These are phyloP conservation scores for Lomentospora prolificans DNA, from an alignment of 2,329 filamentous ascomycete species.

Conservation along the genomic window DNA sequence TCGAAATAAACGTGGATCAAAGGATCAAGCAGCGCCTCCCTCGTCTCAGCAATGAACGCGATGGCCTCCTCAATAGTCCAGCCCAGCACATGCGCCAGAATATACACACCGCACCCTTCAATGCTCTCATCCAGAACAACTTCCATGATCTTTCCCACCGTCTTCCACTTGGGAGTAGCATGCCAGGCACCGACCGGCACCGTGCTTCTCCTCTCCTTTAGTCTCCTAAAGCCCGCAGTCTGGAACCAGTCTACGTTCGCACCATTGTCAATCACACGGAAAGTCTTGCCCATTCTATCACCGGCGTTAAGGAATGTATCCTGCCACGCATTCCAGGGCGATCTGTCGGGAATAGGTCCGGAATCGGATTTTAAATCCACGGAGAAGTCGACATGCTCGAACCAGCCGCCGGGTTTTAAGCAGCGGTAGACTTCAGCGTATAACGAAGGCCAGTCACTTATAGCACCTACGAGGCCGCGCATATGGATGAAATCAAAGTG, in stretches of 20 bases:
- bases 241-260: conserved; percentile 13
- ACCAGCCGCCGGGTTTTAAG: conserved; percentile 44
- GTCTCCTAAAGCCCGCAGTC: conserved; percentile 18
- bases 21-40: conserved; percentile 23
- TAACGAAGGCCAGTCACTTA: conserved; percentile 44
- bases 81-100: conserved; percentile 26
- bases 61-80: conserved; percentile 24
- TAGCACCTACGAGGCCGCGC: conserved; percentile 38
- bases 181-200: conserved; percentile 35
- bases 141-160: conserved; percentile 29
- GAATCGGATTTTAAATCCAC: conserved; percentile 18
- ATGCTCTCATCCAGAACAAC: conserved; percentile 24
- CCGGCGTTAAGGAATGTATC: conserved; percentile 16
- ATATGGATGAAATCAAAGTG: conserved; percentile 51
- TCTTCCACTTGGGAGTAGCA: conserved; percentile 32
- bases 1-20: conserved; percentile 28
- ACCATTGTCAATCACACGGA: conserved; percentile 15
- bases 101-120: conserved; percentile 25
- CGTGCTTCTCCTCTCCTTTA: conserved; percentile 16
- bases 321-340: neutral
- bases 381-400: conserved; percentile 22
- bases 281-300: conserved; percentile 20
- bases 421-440: conserved; percentile 40
- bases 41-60: conserved; percentile 22
- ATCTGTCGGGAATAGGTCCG: neutral